Conservation (phyloP, 2,329 filamentous ascomycete species). For the Claviceps lovelessii region DNA sequence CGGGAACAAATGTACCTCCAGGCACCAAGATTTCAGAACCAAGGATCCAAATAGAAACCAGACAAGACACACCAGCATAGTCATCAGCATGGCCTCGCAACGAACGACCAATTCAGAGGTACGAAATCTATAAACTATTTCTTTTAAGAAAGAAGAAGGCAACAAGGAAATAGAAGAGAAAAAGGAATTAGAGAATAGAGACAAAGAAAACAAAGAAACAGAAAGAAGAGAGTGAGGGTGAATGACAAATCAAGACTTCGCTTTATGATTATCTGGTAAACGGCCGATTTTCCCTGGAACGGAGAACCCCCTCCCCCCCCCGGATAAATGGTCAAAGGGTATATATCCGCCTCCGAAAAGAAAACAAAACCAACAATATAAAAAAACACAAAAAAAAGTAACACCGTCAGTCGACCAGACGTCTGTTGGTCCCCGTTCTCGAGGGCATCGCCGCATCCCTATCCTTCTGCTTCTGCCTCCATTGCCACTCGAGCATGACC, state of each 20-base stretch:
- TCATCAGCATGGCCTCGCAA: too few relatives aligned
- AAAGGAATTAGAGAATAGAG: not conserved
- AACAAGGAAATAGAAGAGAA: not conserved
- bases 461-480: slow-evolving; percentile 44
- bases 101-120: too few relatives aligned
- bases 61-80: too few relatives aligned
- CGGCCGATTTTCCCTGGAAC: not conserved
- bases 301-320: not conserved
- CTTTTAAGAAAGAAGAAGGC: not conserved
- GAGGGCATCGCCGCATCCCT: slow-evolving; percentile 26
- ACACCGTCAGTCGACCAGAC: not conserved
- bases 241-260: not conserved
- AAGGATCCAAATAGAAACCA: too few relatives aligned
- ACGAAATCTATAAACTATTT: not conserved
- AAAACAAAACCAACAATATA: not conserved
- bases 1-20: too few relatives aligned
- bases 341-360: not conserved
- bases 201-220: not conserved
- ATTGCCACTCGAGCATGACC: slow-evolving; percentile 81
- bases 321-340: not conserved
- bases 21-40: too few relatives aligned
- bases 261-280: not conserved
- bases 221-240: not conserved
- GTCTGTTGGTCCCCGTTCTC: not conserved
- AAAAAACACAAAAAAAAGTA: not conserved